Evolutionary conservation across 2,329 filamentous ascomycete species (phyloP), one percentile per base, ranked within the genome.

Genomic region (Ophiocordyceps camponoti-rufipedis): DNA sequence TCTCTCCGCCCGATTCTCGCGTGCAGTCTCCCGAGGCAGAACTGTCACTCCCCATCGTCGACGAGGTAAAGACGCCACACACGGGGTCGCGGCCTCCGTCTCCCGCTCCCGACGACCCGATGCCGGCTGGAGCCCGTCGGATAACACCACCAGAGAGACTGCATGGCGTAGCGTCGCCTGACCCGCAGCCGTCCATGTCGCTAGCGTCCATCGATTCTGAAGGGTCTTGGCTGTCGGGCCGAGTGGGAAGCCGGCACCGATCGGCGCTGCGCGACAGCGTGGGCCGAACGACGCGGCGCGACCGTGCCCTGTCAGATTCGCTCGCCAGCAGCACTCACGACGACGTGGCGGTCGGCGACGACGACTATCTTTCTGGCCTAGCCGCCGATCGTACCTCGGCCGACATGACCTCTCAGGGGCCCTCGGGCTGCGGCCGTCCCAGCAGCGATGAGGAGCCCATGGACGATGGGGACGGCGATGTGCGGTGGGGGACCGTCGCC

Each of bases 121-220:
- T 68, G 3, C 65, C 62, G 2, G 71, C 69, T 16, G 63, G 61
- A 10, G 63, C 67, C 46, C 60, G 59, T 32, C 65, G 64, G 3
- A 54, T 64, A 28, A 53, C 50, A 5, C 50, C 56, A 23, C 48
- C 50, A 48, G 55, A 57, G 38, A 53, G 53, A 41, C 48, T 51
- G 28, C 53, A 52, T 40, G 51, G 46, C 16, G 52, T 54, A 4
- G 54, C 56, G 19, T 78, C 72, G 5, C 77, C 69, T 16, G 79
- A 71, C 52, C 71, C 65, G 33, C 73, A 87, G 55, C 68, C 87
- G 57, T 85, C 87, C 29, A 82, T 88, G 60, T 96, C 89, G 0
- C 71, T 96, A 16, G 91, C 87, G 2, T 95, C 88, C 0, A 85
- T 96, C 48, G 91, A 95, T 57, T 95, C 88, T 0, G 91, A 98